These are phyloP conservation scores for Angomonas desouzai DNA, from an alignment of 208 protist genomes.

Conservation along the genomic window DNA sequence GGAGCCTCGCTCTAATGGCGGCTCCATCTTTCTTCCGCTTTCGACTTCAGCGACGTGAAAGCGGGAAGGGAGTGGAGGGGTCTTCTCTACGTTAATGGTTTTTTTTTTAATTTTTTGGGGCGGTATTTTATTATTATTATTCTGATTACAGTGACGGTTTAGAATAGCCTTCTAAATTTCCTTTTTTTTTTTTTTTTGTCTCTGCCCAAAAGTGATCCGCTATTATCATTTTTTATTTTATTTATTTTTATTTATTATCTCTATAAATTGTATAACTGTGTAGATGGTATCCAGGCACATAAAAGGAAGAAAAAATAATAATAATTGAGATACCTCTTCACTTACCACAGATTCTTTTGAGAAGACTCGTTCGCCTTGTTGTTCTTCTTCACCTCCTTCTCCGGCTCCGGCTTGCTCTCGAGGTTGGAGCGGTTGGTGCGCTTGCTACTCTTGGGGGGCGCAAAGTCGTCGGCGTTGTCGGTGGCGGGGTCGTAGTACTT, in stretches of 20 bases:
- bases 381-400: conserved; percentile 5
- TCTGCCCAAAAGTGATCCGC: not conserved
- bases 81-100: too few species aligned
- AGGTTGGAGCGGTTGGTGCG: conserved; percentile 29
- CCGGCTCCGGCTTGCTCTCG: conserved; percentile 24
- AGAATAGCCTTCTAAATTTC: not conserved
- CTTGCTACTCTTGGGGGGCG: conserved; percentile 13
- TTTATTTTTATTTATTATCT: conserved; percentile 1
- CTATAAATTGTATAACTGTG: not conserved
- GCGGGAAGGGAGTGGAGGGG: too few species aligned
- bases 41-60: too few species aligned
- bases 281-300: not conserved
- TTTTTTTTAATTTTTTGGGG: not conserved
- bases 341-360: conserved; percentile 13
- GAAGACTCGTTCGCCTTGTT: conserved; percentile 7
- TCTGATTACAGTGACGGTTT: not conserved
- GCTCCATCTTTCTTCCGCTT: too few species aligned
- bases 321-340: not conserved
- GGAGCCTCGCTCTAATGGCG: too few species aligned
- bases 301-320: conserved; percentile 3
- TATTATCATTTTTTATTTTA: conserved; percentile 1
- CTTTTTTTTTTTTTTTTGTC: not conserved
- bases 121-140: not conserved
- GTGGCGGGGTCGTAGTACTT: conserved; percentile 64
- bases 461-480: conserved; percentile 34